Evolutionary conservation across 2,329 filamentous ascomycete species (phyloP).

Genomic region (Alternaria infectoria): DNA sequence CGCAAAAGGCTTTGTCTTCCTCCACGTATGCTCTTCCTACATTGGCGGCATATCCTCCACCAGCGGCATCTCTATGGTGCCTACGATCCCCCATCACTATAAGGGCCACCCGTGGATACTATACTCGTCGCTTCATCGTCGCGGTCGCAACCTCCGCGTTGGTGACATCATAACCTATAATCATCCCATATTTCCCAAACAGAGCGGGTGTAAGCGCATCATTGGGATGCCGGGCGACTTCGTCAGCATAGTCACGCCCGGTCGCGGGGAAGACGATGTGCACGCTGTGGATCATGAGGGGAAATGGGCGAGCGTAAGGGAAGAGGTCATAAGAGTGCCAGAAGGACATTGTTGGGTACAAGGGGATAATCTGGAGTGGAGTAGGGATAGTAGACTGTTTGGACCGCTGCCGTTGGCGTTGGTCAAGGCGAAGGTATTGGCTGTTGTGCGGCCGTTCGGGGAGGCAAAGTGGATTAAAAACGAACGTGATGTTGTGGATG

Average conservation of each 20-base stretch:
- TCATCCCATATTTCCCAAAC: conserved; percentile 68
- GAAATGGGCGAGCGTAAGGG: conserved; percentile 36
- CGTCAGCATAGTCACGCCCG: conserved; percentile 70
- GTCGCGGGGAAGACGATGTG: conserved; percentile 34
- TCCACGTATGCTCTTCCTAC: conserved; percentile 57
- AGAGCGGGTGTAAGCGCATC: conserved; percentile 78
- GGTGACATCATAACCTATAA: conserved; percentile 84
- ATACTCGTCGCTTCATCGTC: conserved; percentile 36
- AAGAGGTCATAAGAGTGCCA: conserved; percentile 76
- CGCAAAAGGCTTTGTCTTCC: conserved; percentile 24
- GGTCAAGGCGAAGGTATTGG: conserved; percentile 80
- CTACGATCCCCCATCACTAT: conserved; percentile 65
- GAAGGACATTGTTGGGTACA: conserved; percentile 89
- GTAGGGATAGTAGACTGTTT: conserved; percentile 84
- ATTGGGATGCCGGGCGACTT: conserved; percentile 67
- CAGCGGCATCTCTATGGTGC: conserved; percentile 85
- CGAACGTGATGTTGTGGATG: conserved; percentile 19
- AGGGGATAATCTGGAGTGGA: conserved; percentile 85
- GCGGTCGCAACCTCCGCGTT: conserved; percentile 70
- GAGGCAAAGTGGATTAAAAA: conserved; percentile 36
- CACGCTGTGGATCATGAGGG: conserved; percentile 28
- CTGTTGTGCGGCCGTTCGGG: conserved; percentile 31
- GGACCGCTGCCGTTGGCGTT: conserved; percentile 86
- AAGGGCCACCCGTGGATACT: conserved; percentile 25
- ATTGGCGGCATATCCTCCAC: conserved; percentile 65